Conservation (phyloP, 106 monocot species). For the Apostasia shenzhenica region DNA sequence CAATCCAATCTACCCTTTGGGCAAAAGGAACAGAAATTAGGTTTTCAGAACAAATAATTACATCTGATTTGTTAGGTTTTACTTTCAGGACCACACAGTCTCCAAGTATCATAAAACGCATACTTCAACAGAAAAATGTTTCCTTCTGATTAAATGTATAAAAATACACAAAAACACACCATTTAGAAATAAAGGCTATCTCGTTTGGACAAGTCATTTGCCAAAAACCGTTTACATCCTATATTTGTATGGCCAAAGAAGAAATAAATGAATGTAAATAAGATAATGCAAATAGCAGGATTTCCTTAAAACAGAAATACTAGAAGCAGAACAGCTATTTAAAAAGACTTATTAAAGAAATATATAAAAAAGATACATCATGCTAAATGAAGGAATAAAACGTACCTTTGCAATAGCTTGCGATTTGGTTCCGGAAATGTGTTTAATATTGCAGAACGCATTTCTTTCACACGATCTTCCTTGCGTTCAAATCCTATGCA, state of each 20-base stretch:
- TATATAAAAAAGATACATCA: not conserved
- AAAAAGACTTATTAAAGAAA: not conserved
- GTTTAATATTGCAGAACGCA: constrained; percentile 85
- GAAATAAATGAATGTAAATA: not conserved
- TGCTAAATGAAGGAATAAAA: not conserved
- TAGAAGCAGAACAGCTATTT: not conserved
- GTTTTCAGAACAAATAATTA: too few species aligned
- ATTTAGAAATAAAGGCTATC: too few species aligned
- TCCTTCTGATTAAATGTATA: too few species aligned
- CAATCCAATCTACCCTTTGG: too few species aligned
- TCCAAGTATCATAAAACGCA: too few species aligned
- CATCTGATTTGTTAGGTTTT: too few species aligned
- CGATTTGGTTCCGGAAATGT: constrained; percentile 99
- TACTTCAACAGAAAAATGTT: too few species aligned
- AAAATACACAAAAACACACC: too few species aligned
- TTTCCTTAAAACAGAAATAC: not conserved
- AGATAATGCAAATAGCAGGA: not conserved
- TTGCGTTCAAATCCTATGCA: constrained; percentile 65
- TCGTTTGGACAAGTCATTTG: too few species aligned
- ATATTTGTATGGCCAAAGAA: not conserved
- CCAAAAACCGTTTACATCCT: too few species aligned
- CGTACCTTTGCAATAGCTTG: constrained; percentile 78
- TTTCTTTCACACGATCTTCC: constrained; percentile 83
- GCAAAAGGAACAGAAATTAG: too few species aligned
- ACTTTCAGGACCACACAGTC: too few species aligned